Evolutionary conservation across 208 protist species (phyloP).

Genomic region (Wallacemonas sp.): DNA sequence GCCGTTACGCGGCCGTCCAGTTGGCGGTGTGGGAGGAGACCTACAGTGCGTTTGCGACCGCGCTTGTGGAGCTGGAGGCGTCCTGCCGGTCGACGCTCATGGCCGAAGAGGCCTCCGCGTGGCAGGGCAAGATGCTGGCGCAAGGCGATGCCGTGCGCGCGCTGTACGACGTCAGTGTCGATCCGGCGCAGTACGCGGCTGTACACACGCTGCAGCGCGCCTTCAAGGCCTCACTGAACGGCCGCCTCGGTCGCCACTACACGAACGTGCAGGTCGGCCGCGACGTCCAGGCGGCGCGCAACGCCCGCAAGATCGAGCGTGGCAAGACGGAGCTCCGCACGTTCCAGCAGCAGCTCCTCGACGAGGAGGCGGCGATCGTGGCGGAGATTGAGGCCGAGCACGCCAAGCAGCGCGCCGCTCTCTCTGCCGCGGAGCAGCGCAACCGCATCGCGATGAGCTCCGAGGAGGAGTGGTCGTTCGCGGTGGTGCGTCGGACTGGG

Average conservation of each 20-base stretch:
- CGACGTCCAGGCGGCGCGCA: constrained; percentile 45
- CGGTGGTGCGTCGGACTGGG: neutral
- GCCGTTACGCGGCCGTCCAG: neutral
- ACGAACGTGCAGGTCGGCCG: constrained; percentile 54
- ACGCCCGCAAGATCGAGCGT: constrained; percentile 33
- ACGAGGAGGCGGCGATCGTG: constrained; percentile 33
- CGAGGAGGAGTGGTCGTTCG: constrained; percentile 37
- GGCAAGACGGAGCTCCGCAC: constrained; percentile 28
- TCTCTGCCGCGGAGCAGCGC: constrained; percentile 34
- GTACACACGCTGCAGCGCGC: constrained; percentile 52
- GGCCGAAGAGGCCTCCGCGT: neutral
- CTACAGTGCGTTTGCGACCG: constrained; percentile 1
- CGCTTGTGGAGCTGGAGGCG: constrained; percentile 13
- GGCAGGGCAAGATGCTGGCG: neutral
- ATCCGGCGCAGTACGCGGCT: constrained; percentile 15
- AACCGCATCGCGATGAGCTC: constrained; percentile 35
- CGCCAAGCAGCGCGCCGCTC: constrained; percentile 16
- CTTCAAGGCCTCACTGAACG: constrained; percentile 35
- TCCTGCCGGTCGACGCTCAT: constrained; percentile 7
- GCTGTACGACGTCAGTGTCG: constrained; percentile 23
- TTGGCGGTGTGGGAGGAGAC: neutral
- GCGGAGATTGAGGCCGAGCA: constrained; percentile 37
- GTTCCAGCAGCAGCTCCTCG: constrained; percentile 36
- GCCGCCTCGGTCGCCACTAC: constrained; percentile 54
- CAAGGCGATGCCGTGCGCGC: neutral